phyloP scores from a whole-genome alignment of 129 eudicot species.

The Flaveria bidentis region DNA sequence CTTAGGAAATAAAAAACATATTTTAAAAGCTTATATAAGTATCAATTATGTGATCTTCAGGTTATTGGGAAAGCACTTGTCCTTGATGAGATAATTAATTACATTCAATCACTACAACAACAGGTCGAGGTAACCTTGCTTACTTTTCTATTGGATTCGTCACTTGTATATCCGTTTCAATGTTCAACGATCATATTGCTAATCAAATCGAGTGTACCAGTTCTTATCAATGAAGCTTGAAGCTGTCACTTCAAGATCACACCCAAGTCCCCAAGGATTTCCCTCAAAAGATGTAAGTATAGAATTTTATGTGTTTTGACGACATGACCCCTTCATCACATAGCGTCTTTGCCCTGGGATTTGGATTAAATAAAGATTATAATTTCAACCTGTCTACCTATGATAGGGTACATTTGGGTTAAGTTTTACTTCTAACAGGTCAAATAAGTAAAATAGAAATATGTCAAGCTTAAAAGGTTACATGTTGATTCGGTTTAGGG shows the following conservation, averaged over 20 bases:
- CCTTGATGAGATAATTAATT: conserved; percentile 97
- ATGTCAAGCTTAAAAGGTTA: background rate
- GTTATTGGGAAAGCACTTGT: conserved; percentile 95
- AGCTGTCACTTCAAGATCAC: conserved; percentile 78
- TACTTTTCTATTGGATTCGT: background rate
- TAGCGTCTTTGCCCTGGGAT: background rate
- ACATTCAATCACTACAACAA: conserved; percentile 88
- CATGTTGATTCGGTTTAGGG: background rate
- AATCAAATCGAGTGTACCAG: conserved; percentile 41
- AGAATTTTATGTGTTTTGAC: background rate
- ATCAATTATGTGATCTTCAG: conserved; percentile 43
- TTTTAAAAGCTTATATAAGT: background rate
- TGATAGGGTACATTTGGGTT: background rate
- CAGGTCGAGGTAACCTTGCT: conserved; percentile 79
- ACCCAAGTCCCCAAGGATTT: conserved; percentile 66
- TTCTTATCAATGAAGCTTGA: conserved; percentile 96
- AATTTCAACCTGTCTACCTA: background rate
- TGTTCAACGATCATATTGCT: background rate
- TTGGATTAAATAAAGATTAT: background rate
- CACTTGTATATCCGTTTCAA: background rate
- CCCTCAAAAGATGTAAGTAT: conserved; percentile 88
- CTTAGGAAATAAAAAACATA: background rate
- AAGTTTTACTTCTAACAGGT: background rate
- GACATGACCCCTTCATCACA: too few relatives aligned
- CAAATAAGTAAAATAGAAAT: background rate